Base-by-base conservation (phyloP, 192 early-diverging fungal genomes). In the Coemansia sp. region DNA sequence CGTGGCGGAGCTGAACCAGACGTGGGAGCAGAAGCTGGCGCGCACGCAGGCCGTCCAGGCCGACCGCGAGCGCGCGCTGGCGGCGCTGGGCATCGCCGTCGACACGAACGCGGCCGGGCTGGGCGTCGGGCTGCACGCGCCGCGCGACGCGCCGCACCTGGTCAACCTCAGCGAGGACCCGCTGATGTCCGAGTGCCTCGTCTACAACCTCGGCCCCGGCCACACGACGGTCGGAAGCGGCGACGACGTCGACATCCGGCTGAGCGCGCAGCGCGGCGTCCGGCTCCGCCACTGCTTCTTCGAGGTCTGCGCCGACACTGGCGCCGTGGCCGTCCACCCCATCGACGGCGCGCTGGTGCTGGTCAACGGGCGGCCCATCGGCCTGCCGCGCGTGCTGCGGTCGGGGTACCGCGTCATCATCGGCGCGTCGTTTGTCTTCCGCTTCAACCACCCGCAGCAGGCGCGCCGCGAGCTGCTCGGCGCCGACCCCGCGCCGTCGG, bases 131-230 rank as follows among this genome's bases (percentile, higher is more conserved):
- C 79, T 95, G 4, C 86, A 87, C 63, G 86, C 88, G 10, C 92
- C 94, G 6, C 88, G 89, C 53, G 86, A 86, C 34, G 84, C 88
- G 35, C 93, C 94, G 26, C 93, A 96, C 73, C 77, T 96, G 48
- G 86, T 96, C 61, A 96, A 95, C 64, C 85, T 94, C 21, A 94
- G 91, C 68, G 93, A 95, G 69, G 91, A 96, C 69, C 91, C 93
- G 52, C 83, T 91, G 14, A 90, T 92, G 89, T 90, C 90, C 16
- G 93, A 96, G 67, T 95, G 93, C 61, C 81, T 96, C 3, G 86
- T 96, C n/a, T 95, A 94, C 77, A 89, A 89, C 52, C 81, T 96
- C 57, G 89, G 89, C 45, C 84, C 86, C 1, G 94, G 94, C 0
- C 76, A 64, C 6, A 92, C 92, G 0, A 61, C 72, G 7, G 93